Evolutionary conservation across 257 asterid species (phyloP).

Genomic region (Orobanche coerulescens): DNA sequence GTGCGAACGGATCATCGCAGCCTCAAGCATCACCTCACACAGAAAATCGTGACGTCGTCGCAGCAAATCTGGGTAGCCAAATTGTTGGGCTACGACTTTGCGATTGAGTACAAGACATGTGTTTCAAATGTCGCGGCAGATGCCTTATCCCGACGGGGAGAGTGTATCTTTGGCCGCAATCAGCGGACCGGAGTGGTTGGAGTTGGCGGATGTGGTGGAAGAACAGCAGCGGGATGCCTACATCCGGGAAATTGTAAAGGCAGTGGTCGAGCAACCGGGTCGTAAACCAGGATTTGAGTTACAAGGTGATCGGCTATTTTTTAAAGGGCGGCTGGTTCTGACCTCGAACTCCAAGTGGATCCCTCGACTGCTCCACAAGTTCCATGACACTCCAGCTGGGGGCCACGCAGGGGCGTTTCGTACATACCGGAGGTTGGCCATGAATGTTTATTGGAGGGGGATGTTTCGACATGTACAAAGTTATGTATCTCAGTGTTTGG

Average conservation of each 20-base stretch:
- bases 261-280: neutral
- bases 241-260: neutral
- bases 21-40: neutral
- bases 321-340: neutral
- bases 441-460: neutral
- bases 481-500: neutral
- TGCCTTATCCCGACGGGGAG: neutral
- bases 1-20: neutral
- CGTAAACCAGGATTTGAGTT: neutral
- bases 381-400: neutral
- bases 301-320: neutral
- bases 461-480: neutral
- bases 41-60: neutral
- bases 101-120: neutral
- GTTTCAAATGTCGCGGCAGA: neutral
- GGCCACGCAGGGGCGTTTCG: neutral
- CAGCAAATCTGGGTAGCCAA: neutral
- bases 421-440: neutral
- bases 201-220: neutral
- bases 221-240: no score
- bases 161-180: neutral
- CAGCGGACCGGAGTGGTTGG: neutral
- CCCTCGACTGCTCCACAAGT: neutral
- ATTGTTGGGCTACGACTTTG: neutral
- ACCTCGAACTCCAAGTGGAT: neutral